Percentiles rank a stretch among this genome's conserved stretches.
phyloP scores from a whole-genome alignment of 2,329 filamentous ascomycete genomes.

The Cylindrodendrum hubeiense region DNA sequence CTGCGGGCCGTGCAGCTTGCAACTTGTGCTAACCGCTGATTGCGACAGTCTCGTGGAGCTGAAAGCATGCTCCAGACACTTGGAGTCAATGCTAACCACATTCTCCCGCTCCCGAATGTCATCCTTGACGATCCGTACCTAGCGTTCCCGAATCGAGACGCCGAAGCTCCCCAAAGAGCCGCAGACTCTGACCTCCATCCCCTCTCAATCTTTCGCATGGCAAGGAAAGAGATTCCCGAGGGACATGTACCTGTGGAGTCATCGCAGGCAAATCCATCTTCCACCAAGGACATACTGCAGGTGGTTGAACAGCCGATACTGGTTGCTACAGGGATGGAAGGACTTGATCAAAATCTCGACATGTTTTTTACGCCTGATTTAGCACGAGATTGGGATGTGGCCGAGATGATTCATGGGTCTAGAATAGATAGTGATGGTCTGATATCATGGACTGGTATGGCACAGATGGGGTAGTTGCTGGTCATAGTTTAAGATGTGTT shows the following conservation, averaged over 20 bases:
- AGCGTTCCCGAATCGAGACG: constrained; percentile 14
- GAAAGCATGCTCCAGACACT: constrained; percentile 30
- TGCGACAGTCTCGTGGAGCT: constrained; percentile 18
- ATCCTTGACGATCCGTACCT: constrained; percentile 25
- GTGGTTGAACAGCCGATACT: neutral
- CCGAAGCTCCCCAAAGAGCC: constrained; percentile 6
- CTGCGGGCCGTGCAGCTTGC: neutral
- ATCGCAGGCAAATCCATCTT: neutral
- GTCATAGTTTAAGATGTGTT: too few species aligned
- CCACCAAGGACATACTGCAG: neutral
- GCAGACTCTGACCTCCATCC: constrained; percentile 27
- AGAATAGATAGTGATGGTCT: constrained; percentile 13
- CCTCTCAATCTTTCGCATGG: constrained; percentile 29
- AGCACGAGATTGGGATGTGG: constrained; percentile 14
- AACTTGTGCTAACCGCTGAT: neutral
- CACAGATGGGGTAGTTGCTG: neutral
- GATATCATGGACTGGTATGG: constrained; percentile 21
- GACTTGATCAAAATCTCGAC: constrained; percentile 11
- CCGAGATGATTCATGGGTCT: constrained; percentile 24
- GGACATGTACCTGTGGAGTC: constrained; percentile 14
- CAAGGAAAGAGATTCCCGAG: constrained; percentile 23
- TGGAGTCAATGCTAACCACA: constrained; percentile 8
- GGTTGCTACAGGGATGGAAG: neutral
- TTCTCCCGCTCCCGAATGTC: constrained; percentile 25
- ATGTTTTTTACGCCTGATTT: constrained; percentile 21